Base-by-base conservation (phyloP, 768 basidiomycete species). In the Amanita muscaria region DNA sequence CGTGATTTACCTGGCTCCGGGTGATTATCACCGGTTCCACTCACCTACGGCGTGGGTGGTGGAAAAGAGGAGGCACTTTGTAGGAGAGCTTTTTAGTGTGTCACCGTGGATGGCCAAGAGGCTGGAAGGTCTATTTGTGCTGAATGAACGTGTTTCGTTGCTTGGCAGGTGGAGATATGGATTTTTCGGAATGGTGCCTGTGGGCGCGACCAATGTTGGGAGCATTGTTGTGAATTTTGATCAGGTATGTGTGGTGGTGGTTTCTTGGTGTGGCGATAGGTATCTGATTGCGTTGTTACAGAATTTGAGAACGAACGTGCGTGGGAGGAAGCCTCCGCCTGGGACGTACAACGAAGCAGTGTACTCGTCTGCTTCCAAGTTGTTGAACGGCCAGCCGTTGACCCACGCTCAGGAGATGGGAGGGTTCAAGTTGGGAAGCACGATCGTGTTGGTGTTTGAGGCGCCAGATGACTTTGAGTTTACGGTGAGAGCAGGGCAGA, bases 11-110 rank as follows among this genome's bases (percentile, higher is more conserved):
- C 85, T 99, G 44, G 96, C 94, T 1, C 96, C 96, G 1, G 94
- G 96, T 1, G 96, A 99, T 59, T 98, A 98, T 62, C 94, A 99
- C 57, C 79, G 94, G 12, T 99, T 96, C 76, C 96, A 99, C 62
- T 85, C 81, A 40, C 94, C 96, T 1, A 82, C 91, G 0, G 80
- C 88, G 5, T 98, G 96, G 96, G 92, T 99, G 4, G 94, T 97
- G 14, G 93, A 99, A 69, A 86, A 87, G 57, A 68, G 96, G 49
- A 66, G 96, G 31, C 96, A 99, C 61, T 98, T 99, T 56, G 80
- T 91, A 23, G 94, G 92, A 76, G 94, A 98, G 59, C 69, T 99
- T 4, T 98, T 96, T 66, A 90, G 87, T 8, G 96, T 99, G 18
- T 91, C 90, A 3, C 96, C 96, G 0, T 98, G 83, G 66, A 88